A percentile compares a stretch with the other conserved stretches of the same genome.
These are phyloP conservation scores for Pseudogymnoascus sp. DNA, from an alignment of 2,329 filamentous ascomycete genomes.

Conservation along the genomic window DNA sequence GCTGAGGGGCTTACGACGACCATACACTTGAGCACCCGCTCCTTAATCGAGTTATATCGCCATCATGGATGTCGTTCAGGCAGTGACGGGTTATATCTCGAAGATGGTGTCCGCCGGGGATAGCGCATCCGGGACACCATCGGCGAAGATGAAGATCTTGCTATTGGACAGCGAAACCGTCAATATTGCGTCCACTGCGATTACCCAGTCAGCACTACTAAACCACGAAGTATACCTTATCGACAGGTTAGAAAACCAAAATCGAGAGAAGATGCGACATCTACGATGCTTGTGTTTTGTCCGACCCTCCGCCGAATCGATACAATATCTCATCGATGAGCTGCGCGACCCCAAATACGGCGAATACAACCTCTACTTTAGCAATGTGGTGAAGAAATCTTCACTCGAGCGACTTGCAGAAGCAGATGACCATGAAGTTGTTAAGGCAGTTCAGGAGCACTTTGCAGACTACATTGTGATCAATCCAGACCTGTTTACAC, in stretches of 20 bases:
- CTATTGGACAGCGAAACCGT: conserved; percentile 91
- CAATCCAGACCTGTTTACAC: conserved; percentile 85
- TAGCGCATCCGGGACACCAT: conserved; percentile 52
- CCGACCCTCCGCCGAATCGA: conserved; percentile 82
- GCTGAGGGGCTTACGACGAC: background rate
- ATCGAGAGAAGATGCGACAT: conserved; percentile 96
- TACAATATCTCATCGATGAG: conserved; percentile 91
- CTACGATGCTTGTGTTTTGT: conserved; percentile 88
- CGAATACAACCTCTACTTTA: conserved; percentile 95
- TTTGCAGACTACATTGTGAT: conserved; percentile 94
- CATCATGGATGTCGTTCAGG: conserved; percentile 86
- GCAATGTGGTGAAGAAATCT: conserved; percentile 95
- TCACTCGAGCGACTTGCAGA: conserved; percentile 88
- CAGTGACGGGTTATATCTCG: conserved; percentile 87
- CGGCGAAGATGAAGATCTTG: conserved; percentile 96
- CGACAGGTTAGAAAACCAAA: conserved; percentile 83
- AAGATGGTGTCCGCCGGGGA: conserved; percentile 90
- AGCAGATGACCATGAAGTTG: conserved; percentile 94
- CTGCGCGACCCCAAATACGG: conserved; percentile 93
- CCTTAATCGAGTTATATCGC: conserved; percentile 1
- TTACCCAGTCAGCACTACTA: conserved; percentile 87
- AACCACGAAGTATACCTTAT: conserved; percentile 95
- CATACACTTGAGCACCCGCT: background rate
- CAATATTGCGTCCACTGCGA: conserved; percentile 85
- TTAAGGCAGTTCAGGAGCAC: conserved; percentile 87